phyloP scores from a whole-genome alignment of 345 rosid genomes.

The Populus pruinosa region DNA sequence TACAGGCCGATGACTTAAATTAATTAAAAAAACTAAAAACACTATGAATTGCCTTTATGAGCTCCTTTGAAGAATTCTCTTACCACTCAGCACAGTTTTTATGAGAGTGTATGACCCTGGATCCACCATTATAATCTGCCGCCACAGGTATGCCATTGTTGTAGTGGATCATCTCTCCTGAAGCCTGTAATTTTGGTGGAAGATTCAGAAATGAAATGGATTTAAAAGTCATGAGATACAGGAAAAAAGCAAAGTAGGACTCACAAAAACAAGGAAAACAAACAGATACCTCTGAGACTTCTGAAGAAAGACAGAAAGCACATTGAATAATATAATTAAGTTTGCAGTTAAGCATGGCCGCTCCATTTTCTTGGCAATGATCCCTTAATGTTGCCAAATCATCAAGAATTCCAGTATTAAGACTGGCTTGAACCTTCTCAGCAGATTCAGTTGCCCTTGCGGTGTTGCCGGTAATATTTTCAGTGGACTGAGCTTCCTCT shows the following conservation, averaged over 20 bases:
- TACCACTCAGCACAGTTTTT: slow-evolving; percentile 90
- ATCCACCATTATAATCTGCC: slow-evolving; percentile 49
- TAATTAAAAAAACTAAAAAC: no score
- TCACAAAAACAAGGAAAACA: slow-evolving; percentile 4
- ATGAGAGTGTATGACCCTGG: slow-evolving; percentile 65
- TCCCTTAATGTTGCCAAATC: slow-evolving; percentile 25
- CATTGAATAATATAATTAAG: slow-evolving; percentile 33
- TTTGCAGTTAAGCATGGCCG: slow-evolving; percentile 38
- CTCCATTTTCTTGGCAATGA: slow-evolving; percentile 17
- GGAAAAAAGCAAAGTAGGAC: not conserved
- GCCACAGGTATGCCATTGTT: slow-evolving; percentile 59
- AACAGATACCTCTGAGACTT: slow-evolving; percentile 60
- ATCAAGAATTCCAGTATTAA: slow-evolving; percentile 13
- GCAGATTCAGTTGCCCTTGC: slow-evolving; percentile 15
- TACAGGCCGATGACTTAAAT: no score
- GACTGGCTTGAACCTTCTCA: slow-evolving; percentile 16
- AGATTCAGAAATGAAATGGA: slow-evolving; percentile 6
- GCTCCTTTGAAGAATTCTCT: slow-evolving; percentile 13
- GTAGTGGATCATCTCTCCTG: slow-evolving; percentile 85
- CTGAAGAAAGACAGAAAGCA: slow-evolving; percentile 75
- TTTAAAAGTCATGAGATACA: not conserved
- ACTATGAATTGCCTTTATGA: no score
- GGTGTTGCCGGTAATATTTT: not conserved
- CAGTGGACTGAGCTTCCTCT: not conserved
- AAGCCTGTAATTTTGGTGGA: slow-evolving; percentile 44